Evolutionary conservation across 805 yeast species (phyloP).

Genomic region (Saitoella complicata): DNA sequence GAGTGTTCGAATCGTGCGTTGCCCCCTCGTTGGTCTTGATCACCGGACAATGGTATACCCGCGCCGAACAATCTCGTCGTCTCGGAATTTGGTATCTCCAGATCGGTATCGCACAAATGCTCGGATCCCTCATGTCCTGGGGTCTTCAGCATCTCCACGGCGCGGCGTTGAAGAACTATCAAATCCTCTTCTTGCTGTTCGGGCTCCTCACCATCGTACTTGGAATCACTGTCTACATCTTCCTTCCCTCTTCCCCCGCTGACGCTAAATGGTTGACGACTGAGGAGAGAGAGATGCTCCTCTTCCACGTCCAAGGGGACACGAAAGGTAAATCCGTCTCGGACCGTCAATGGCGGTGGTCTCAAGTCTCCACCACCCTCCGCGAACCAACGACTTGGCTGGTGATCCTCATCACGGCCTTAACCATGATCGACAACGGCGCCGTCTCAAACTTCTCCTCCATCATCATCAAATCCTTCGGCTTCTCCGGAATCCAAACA

Average conservation of each 20-base stretch:
- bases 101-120: slow-evolving; percentile 30
- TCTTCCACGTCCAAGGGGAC: too few species aligned
- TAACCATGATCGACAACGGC: slow-evolving; percentile 36
- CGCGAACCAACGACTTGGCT: slow-evolving; percentile 25
- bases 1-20: slow-evolving; percentile 35
- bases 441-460: slow-evolving; percentile 37
- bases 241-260: background rate
- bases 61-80: slow-evolving; percentile 30
- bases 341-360: too few species aligned
- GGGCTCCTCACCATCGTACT: background rate
- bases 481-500: slow-evolving; percentile 26
- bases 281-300: background rate
- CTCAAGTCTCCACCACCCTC: too few species aligned
- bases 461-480: slow-evolving; percentile 30
- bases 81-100: slow-evolving; percentile 26
- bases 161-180: slow-evolving; percentile 28
- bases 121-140: slow-evolving; percentile 42
- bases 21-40: slow-evolving; percentile 39
- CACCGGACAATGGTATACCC: slow-evolving; percentile 43
- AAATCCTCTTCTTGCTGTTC: slow-evolving; percentile 26
- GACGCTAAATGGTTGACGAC: background rate
- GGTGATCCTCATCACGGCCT: slow-evolving; percentile 26
- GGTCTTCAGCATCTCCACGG: slow-evolving; percentile 28
- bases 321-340: too few species aligned
- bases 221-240: background rate